Percentiles rank a stretch among this genome's conserved stretches.
Conservation (phyloP, 495 filamentous ascomycete genomes). For the Podospora pseudopauciseta region DNA sequence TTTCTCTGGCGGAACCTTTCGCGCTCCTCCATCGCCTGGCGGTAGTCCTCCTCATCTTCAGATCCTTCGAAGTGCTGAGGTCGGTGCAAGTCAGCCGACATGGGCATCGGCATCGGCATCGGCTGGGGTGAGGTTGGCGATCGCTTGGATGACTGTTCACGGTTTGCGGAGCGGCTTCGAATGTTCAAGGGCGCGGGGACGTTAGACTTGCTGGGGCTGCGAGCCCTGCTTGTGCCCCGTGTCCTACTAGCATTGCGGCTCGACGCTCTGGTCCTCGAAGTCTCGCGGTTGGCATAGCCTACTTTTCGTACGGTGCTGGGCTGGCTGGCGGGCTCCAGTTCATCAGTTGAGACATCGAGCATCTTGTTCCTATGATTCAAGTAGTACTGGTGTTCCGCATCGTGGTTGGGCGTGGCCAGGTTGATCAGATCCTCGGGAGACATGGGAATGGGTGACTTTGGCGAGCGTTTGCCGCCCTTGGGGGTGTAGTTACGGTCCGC, state of each 20-base stretch:
- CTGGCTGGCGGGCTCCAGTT: slow-evolving; percentile 37
- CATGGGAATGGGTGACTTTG: slow-evolving; percentile 88
- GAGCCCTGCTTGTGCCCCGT: slow-evolving; percentile 23
- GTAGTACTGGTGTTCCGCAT: slow-evolving; percentile 15
- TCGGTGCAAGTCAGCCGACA: slow-evolving; percentile 43
- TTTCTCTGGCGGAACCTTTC: slow-evolving; percentile 59
- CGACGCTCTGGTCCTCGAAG: slow-evolving; percentile 32
- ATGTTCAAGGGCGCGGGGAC: slow-evolving; percentile 51
- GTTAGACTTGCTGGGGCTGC: slow-evolving; percentile 43
- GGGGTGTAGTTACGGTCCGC: slow-evolving; percentile 63
- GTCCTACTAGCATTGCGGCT: slow-evolving; percentile 47
- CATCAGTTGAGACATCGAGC: slow-evolving; percentile 25
- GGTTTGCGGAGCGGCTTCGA: slow-evolving; percentile 49
- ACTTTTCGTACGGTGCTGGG: slow-evolving; percentile 42
- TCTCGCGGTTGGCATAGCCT: slow-evolving; percentile 36
- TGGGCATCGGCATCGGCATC: slow-evolving; percentile 52
- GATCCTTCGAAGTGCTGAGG: slow-evolving; percentile 36
- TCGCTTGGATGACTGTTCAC: slow-evolving; percentile 54
- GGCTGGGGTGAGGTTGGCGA: slow-evolving; percentile 76
- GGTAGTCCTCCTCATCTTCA: slow-evolving; percentile 60
- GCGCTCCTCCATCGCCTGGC: slow-evolving; percentile 56
- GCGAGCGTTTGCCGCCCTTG: slow-evolving; percentile 76
- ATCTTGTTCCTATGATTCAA: slow-evolving; percentile 13
- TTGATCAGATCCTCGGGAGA: slow-evolving; percentile 75
- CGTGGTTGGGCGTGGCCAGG: slow-evolving; percentile 45